Evolutionary conservation across 2,329 filamentous ascomycete species (phyloP), one percentile per base, ranked within the genome.

Genomic region (Colletotrichum karsti): DNA sequence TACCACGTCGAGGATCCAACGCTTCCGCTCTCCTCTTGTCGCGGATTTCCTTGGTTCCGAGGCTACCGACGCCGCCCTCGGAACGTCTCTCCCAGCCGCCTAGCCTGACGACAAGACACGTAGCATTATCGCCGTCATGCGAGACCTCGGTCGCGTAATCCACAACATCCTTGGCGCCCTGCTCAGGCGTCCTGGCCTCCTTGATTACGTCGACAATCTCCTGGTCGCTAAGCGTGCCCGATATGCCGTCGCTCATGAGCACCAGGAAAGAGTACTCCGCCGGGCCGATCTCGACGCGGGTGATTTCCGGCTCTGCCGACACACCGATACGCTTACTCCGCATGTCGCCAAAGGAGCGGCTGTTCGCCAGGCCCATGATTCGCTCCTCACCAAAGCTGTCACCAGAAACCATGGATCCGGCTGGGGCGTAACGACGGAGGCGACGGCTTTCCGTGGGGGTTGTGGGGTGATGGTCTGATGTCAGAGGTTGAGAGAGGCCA

Each of bases 321-420:
- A 99, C 95, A 28, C 96, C 96, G 58, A 98, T 91, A 59, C 95
- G 92, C 81, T 99, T 99, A 64, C 91, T 93, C 35, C 88, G 88
- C 81, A 98, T 94, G 82, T 99, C 96, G 26, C 96, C 96, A 77
- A 99, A 98, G 4, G 96, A 88, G 30, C 96, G 92, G 33, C 93
- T 97, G 81, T 99, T 99, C 73, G 96, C 96, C 0, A 99, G 87
- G 0, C 96, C 95, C 13, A 91, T 91, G 79, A 99, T 96, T 73
- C 96, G 94, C 81, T 98, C 95, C 81, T 99, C 96, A 76, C 96
- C 96, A 78, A 99, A 99, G 35, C 93, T 97, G 81, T 99, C 96
- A 0, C 80, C 81, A 24, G 95, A 96, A 18, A 97, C 92, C 77
- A 98, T 95, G 3, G 92, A 87, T 26, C 85, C 91, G 30, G 92